Percentiles rank a stretch among this genome's conserved stretches.
Evolutionary conservation across 1,284 basidiomycete genomes (phyloP).

Genomic region (Austroboletus novae-zelandiae): DNA sequence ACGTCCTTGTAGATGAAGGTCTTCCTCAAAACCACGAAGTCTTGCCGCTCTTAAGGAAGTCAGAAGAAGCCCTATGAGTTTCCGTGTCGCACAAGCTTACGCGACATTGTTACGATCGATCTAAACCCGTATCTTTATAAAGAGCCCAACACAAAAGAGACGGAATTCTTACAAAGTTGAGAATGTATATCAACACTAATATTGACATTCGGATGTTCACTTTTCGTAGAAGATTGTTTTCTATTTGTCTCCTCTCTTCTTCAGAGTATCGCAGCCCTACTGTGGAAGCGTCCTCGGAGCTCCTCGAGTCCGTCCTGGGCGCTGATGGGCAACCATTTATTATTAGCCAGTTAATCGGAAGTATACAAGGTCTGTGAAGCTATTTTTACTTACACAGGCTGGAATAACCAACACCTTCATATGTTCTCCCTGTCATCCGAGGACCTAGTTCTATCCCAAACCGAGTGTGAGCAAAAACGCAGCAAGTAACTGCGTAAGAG

Average conservation of each 20-base stretch:
- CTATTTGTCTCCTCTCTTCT: constrained; percentile 8
- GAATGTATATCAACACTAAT: constrained; percentile 52
- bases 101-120: constrained; percentile 70
- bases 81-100: constrained; percentile 33
- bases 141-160: not conserved
- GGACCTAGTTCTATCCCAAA: not conserved
- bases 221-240: constrained; percentile 26
- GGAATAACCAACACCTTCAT: constrained; percentile 11
- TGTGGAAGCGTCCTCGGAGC: constrained; percentile 7
- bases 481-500: not conserved
- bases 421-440: constrained; percentile 9
- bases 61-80: not conserved
- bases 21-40: constrained; percentile 28
- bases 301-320: not conserved
- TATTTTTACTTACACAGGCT: constrained; percentile 16
- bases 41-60: constrained; percentile 25
- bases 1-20: constrained; percentile 39
- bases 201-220: constrained; percentile 50
- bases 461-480: not conserved
- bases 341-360: no score
- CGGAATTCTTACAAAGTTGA: constrained; percentile 49
- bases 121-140: constrained; percentile 29
- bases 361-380: no score
- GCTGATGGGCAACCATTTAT: no score
- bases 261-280: not conserved